Base-by-base conservation (phyloP, 108 stramenopile genomes). In the Poteriospumella lacustris region DNA sequence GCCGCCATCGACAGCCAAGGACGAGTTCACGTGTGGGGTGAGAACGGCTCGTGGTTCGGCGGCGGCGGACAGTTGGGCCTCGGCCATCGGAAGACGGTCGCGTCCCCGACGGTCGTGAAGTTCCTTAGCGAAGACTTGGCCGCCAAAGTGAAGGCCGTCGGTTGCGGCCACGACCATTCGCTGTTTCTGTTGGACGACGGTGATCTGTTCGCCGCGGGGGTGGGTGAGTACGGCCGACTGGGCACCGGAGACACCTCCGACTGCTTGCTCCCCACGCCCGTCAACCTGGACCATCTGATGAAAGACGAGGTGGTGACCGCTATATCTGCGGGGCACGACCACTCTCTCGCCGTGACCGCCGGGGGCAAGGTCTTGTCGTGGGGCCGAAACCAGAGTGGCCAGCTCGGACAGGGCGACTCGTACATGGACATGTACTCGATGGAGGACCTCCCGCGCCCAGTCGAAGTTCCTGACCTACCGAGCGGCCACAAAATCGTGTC, bases 341-440 rank as follows among this genome's bases (percentile, higher is more conserved):
- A 85, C 80, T 42, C 85, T 2, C 39, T 88, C 59, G 79, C 80
- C n/a, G 43, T 85, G 15, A 24, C 77, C 33, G 43, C 39, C 58
- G 68, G 67, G 5, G 87, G 87, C 59, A 38, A 68, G 58, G 62
- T 88, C 44, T 83, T 68, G n/a, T 79, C 75, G 41, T 88, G 86
- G 86, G 87, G 87, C 36, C 64, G 85, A 34, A 88, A 88, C 68
- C 84, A 88, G 47, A 58, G 70, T 43, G 84, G 84, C 43, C 87
- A 88, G 83, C 85, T 88, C 36, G 86, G 87, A 42, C 60, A 12
- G 9, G 86, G 85, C 9, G 84, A 85, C 44, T 39, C 86, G 28
- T 43, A 62, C 38, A 88, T 88, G 84, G 87, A 88, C 70, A 82
- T 88, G 1, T 88, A 88, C 80, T 80, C 82, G 58, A 81, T 86